Conservation (phyloP, 495 filamentous ascomycete species). For the Zalerion maritima region DNA sequence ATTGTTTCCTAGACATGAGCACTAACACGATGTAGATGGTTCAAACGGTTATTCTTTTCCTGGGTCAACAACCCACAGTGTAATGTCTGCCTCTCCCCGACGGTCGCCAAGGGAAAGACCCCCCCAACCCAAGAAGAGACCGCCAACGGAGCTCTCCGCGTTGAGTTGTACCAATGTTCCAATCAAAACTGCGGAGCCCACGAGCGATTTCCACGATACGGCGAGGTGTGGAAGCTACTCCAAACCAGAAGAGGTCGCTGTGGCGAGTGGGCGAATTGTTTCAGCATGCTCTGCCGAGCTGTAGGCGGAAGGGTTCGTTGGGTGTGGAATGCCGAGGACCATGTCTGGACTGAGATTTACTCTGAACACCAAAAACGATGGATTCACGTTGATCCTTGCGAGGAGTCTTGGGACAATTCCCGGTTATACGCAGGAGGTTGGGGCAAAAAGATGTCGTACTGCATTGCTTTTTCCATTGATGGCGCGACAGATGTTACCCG, state of each 20-base stretch:
- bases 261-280: slow-evolving; percentile 98
- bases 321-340: slow-evolving; percentile 97
- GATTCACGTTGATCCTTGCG: slow-evolving; percentile 94
- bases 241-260: slow-evolving; percentile 71
- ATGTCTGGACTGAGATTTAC: slow-evolving; percentile 96
- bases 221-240: slow-evolving; percentile 86
- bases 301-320: slow-evolving; percentile 83
- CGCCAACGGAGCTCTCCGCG: slow-evolving; percentile 69
- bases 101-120: slow-evolving; percentile 64
- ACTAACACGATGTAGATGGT: too few species aligned
- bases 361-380: slow-evolving; percentile 85
- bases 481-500: slow-evolving; percentile 92
- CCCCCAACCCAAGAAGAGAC: slow-evolving; percentile 76
- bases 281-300: slow-evolving; percentile 94
- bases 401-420: slow-evolving; percentile 92
- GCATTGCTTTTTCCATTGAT: slow-evolving; percentile 90
- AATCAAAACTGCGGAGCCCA: slow-evolving; percentile 50
- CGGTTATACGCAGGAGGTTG: slow-evolving; percentile 87
- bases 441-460: slow-evolving; percentile 91
- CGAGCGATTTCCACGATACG: slow-evolving; percentile 89
- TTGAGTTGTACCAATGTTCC: slow-evolving; percentile 82
- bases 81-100: slow-evolving; percentile 65
- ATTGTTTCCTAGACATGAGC: slow-evolving; percentile 14
- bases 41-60: slow-evolving; percentile 83
- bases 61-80: slow-evolving; percentile 95